Conservation (phyloP, 2,329 filamentous ascomycete species). For the Claviceps pusilla region DNA sequence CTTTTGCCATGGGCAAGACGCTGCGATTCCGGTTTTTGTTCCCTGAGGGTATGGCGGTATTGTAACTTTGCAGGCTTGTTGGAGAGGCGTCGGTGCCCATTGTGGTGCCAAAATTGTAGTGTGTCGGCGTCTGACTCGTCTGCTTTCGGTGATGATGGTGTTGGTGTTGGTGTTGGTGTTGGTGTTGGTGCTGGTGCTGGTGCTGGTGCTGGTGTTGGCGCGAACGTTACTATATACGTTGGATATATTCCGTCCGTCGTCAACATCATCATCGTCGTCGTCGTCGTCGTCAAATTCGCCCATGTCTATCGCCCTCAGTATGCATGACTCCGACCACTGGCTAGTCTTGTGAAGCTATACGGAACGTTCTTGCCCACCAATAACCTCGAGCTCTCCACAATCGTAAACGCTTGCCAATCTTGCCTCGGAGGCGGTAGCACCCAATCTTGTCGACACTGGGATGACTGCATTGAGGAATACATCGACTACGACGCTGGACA, state of each 20-base stretch:
- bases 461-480: slow-evolving; percentile 23
- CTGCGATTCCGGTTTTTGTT: background rate
- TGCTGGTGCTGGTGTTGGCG: background rate
- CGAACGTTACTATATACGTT: no score
- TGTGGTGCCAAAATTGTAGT: background rate
- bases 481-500: slow-evolving; percentile 29
- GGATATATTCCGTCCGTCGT: background rate
- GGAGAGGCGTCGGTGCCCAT: background rate
- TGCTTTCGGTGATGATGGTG: background rate
- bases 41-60: slow-evolving; percentile 4
- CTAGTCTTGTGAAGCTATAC: slow-evolving; percentile 72
- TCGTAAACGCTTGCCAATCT: slow-evolving; percentile 58
- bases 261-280: slow-evolving; percentile 23
- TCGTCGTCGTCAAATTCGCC: background rate
- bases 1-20: background rate
- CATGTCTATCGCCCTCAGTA: background rate
- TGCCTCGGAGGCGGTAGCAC: slow-evolving; percentile 6
- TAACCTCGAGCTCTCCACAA: slow-evolving; percentile 63
- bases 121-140: slow-evolving; percentile 9
- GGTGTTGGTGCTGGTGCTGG: background rate
- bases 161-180: background rate
- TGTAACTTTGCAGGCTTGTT: slow-evolving; percentile 10
- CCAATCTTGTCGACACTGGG: slow-evolving; percentile 20
- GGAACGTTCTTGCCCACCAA: slow-evolving; percentile 77
- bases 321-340: slow-evolving; percentile 33